Percentiles rank a stretch among this genome's conserved stretches.
Evolutionary conservation across 129 eudicot genomes (phyloP).

Genomic region (Escallonia rubra): DNA sequence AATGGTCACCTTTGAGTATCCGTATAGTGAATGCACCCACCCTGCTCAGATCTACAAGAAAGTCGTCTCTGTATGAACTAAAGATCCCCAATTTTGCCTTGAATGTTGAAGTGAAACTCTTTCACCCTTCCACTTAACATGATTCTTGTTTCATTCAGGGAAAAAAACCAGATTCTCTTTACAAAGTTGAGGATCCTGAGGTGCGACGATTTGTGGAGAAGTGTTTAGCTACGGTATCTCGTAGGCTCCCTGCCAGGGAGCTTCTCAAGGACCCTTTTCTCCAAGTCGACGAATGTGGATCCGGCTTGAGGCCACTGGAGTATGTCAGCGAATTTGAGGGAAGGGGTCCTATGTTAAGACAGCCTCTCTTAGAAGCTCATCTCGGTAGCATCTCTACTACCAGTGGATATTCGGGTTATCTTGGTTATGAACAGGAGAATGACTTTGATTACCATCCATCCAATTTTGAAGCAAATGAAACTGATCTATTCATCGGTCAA

Average conservation of each 20-base stretch:
- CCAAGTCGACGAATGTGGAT: constrained; percentile 40
- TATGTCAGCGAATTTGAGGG: constrained; percentile 48
- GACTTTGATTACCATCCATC: constrained; percentile 35
- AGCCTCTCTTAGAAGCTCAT: constrained; percentile 23
- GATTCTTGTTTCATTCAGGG: neutral
- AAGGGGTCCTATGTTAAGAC: constrained; percentile 24
- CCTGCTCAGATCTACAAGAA: constrained; percentile 98
- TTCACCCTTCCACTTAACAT: neutral
- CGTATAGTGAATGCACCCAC: constrained; percentile 82
- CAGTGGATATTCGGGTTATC: constrained; percentile 28
- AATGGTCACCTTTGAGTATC: constrained; percentile 93
- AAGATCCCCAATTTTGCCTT: neutral
- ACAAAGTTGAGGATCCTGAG: constrained; percentile 73
- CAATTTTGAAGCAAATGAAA: constrained; percentile 39
- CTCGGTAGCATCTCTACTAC: constrained; percentile 18
- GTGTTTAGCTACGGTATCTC: constrained; percentile 73
- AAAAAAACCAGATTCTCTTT: constrained; percentile 38
- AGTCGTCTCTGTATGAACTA: constrained; percentile 64
- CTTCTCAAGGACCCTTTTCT: constrained; percentile 85
- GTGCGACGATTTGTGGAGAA: constrained; percentile 71
- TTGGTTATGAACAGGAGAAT: constrained; percentile 37
- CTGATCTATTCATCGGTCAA: constrained; percentile 32
- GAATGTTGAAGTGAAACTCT: neutral
- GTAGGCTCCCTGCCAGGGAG: constrained; percentile 68
- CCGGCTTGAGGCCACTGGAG: constrained; percentile 36